phyloP scores from a whole-genome alignment of 805 yeast genomes.

The Suhomyces faveliae region DNA sequence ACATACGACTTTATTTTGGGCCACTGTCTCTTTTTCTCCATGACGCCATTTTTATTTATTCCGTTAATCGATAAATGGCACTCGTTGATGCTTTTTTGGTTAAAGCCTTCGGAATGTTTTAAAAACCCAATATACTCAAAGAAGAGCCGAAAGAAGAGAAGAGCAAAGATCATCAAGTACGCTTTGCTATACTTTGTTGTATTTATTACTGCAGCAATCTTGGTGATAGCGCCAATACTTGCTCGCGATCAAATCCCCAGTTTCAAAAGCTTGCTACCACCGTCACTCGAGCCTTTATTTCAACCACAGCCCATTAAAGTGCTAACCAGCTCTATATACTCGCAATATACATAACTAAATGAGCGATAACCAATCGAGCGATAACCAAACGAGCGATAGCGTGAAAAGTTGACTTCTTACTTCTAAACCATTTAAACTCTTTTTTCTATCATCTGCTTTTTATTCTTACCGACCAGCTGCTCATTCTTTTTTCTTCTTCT shows the following conservation, averaged over 20 bases:
- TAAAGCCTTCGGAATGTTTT: conserved; percentile 37
- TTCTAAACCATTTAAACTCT: too few relatives aligned
- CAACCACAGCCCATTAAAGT: neutral
- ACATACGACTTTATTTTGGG: conserved; percentile 49
- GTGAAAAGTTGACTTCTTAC: too few relatives aligned
- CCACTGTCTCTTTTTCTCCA: conserved; percentile 37
- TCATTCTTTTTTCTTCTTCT: too few relatives aligned
- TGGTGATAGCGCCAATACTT: conserved; percentile 49
- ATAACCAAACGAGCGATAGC: too few relatives aligned
- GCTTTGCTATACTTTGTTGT: conserved; percentile 45
- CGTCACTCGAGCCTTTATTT: neutral
- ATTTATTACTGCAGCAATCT: conserved; percentile 14
- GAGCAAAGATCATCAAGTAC: conserved; percentile 40
- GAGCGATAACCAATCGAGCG: too few relatives aligned
- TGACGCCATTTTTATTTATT: conserved; percentile 41
- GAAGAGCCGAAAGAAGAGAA: conserved; percentile 33
- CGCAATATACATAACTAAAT: too few relatives aligned
- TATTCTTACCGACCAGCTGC: too few relatives aligned
- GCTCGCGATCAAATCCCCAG: conserved; percentile 16
- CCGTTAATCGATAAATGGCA: conserved; percentile 52
- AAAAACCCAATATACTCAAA: conserved; percentile 39
- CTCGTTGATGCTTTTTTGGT: conserved; percentile 50
- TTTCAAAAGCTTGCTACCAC: conserved; percentile 8
- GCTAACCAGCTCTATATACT: conserved; percentile 6
- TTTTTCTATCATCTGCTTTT: too few relatives aligned